Base-by-base conservation (phyloP, 2,329 filamentous ascomycete species). In the Purpureocillium lavendulum region DNA sequence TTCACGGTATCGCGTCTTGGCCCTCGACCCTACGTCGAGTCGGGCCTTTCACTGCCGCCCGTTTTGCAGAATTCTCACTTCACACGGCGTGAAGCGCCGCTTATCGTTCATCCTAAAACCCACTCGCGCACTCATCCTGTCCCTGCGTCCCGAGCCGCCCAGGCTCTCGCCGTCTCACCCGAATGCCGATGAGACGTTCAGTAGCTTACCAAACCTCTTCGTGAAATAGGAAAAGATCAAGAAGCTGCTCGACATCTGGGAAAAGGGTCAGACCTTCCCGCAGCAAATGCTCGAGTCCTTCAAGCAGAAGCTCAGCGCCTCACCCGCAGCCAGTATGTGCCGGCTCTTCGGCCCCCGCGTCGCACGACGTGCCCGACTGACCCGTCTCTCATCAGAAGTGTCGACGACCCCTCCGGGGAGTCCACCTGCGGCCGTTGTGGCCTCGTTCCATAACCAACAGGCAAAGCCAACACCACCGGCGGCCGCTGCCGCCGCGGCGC, bases 241-340 rank as follows among this genome's bases (percentile, higher is more conserved):
- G 51, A 97, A 97, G 62, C 77, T 98, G 52, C 71, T 97, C 66
- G 89, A 95, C 59, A 98, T 98, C 51, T 98, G 92, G 92, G 89
- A 96, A 60, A 92, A 92, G 57, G 87, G 87, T 48, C 82, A 84
- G 58, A 97, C 89, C 16, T 97, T 98, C 62, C 88, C 92, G 18
- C 60, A 73, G 32, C 64, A 80, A 39, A 82, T 95, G 78, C 77
- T 98, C 52, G 71, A 73, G 46, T 78, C 77, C 30, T 94, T 94
- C 73, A 90, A 87, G 65, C 75, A 86, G 57, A 89, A 86, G 62
- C 62, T 94, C 53, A 82, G 73, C 47, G 71, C 77, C 44, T 68
- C 75, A 36, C 58, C 69, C 43, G 61, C 69, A 49, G 70, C 75
- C 57, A 79, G 83, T 88, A 86, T 71, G 82, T 70, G 49, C 49